Percentiles rank a stretch among this genome's conserved stretches.
phyloP scores from a whole-genome alignment of 345 rosid genomes.

The Lumnitzera racemosa region DNA sequence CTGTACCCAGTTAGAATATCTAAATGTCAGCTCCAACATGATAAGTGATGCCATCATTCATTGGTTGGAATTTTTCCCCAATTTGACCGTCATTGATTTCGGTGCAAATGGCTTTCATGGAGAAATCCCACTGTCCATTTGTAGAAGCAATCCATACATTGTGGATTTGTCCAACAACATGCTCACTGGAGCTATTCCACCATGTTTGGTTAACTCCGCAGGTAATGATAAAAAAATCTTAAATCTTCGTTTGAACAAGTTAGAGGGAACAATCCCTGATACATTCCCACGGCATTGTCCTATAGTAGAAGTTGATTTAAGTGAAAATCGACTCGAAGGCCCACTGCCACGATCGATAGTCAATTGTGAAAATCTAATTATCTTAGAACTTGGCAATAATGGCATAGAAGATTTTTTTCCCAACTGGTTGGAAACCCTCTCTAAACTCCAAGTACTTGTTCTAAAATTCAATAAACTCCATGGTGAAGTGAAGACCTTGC shows the following conservation, averaged over 20 bases:
- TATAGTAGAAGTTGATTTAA: slow-evolving; percentile 7
- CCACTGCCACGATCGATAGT: slow-evolving; percentile 10
- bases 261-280: slow-evolving; percentile 13
- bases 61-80: background rate
- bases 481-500: background rate
- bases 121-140: slow-evolving; percentile 14
- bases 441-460: slow-evolving; percentile 16
- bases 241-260: slow-evolving; percentile 8
- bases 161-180: slow-evolving; percentile 14
- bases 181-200: slow-evolving; percentile 19
- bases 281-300: background rate
- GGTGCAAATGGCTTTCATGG: slow-evolving; percentile 8
- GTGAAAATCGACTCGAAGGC: slow-evolving; percentile 17
- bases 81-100: background rate
- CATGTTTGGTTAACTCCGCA: slow-evolving; percentile 6
- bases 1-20: background rate
- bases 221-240: background rate
- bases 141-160: background rate
- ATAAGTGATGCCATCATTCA: slow-evolving; percentile 10
- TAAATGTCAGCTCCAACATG: slow-evolving; percentile 9
- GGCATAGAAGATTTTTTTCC: slow-evolving; percentile 19
- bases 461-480: slow-evolving; percentile 18
- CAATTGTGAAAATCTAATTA: slow-evolving; percentile 10
- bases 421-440: slow-evolving; percentile 18
- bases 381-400: slow-evolving; percentile 23